These are phyloP conservation scores for Puccinia sorghi DNA, from an alignment of 1,284 basidiomycete genomes.

Conservation along the genomic window DNA sequence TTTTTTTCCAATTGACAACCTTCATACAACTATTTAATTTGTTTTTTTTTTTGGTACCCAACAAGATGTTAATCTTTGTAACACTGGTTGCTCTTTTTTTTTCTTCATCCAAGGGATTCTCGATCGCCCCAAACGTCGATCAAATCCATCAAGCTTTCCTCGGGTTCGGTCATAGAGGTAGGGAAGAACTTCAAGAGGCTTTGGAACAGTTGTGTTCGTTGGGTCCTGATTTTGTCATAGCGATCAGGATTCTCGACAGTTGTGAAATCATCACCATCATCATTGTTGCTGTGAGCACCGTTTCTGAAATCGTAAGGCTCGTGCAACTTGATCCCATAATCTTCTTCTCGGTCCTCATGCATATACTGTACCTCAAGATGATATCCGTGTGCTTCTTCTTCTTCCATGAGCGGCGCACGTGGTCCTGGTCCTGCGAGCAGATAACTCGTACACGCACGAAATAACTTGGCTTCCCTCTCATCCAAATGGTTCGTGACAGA, in stretches of 20 bases:
- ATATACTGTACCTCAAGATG: constrained; percentile 13
- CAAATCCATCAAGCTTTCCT: constrained; percentile 65
- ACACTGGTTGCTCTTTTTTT: too few species aligned
- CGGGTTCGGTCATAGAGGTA: constrained; percentile 68
- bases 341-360: constrained; percentile 53
- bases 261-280: background rate
- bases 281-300: background rate
- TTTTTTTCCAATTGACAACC: too few species aligned
- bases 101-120: constrained; percentile 17
- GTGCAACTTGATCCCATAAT: constrained; percentile 59
- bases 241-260: constrained; percentile 55
- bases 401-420: constrained; percentile 51
- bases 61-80: too few species aligned
- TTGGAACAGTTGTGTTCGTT: constrained; percentile 71
- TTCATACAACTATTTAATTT: too few species aligned
- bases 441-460: constrained; percentile 69
- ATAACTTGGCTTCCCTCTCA: constrained; percentile 65
- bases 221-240: constrained; percentile 52
- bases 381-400: constrained; percentile 51
- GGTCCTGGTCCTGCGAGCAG: constrained; percentile 62
- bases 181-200: constrained; percentile 67
- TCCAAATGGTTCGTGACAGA: constrained; percentile 70
- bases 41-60: too few species aligned
- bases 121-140: constrained; percentile 57
- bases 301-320: background rate